phyloP scores from a whole-genome alignment of 2,329 filamentous ascomycete genomes.

The Hansfordia pulvinata region DNA sequence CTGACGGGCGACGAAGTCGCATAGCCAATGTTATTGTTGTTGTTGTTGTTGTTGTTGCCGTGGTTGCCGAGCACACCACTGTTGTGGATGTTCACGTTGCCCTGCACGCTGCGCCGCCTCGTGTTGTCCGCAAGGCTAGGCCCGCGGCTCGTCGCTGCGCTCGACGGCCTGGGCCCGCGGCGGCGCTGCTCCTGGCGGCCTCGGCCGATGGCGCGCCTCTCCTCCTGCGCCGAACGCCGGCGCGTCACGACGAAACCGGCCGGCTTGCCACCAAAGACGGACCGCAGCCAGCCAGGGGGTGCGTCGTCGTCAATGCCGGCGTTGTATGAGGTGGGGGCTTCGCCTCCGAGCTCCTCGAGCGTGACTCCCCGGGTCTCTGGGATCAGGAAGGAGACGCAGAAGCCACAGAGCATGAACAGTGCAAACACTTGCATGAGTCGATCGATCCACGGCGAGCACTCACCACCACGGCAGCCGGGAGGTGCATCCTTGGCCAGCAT shows the following conservation, averaged over 20 bases:
- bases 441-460: constrained; percentile 48
- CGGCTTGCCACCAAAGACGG: constrained; percentile 33
- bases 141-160: too few species aligned
- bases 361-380: constrained; percentile 66
- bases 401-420: constrained; percentile 66
- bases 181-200: too few species aligned
- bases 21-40: too few species aligned
- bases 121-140: too few species aligned
- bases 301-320: constrained; percentile 29
- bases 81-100: too few species aligned
- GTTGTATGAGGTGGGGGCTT: constrained; percentile 46
- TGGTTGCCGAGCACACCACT: too few species aligned
- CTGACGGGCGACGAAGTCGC: too few species aligned
- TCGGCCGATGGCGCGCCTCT: constrained; percentile 6
- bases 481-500: constrained; percentile 42
- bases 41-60: too few species aligned
- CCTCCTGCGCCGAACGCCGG: constrained; percentile 17
- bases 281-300: constrained; percentile 25
- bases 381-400: constrained; percentile 55
- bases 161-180: constrained; percentile 2
- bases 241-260: constrained; percentile 33
- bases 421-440: constrained; percentile 68
- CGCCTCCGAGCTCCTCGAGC: constrained; percentile 56
- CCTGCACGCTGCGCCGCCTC: too few species aligned
- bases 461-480: constrained; percentile 30